Percentiles rank a stretch among this genome's conserved stretches.
Conservation (phyloP, 2,329 filamentous ascomycete species). For the Conoideocrella luteorostrata region DNA sequence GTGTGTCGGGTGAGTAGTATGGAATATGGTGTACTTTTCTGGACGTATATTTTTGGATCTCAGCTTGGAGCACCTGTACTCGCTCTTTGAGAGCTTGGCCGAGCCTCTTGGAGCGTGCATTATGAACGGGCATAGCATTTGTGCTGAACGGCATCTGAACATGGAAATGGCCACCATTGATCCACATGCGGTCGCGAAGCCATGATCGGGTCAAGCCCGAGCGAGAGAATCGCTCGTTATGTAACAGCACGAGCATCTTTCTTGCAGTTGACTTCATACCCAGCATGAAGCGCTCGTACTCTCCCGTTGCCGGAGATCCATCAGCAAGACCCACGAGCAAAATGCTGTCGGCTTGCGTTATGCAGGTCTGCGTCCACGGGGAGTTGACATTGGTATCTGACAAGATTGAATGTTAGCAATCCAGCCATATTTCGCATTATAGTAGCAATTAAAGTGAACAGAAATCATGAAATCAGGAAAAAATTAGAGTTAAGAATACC, state of each 20-base stretch:
- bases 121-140: constrained; percentile 66
- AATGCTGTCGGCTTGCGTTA: constrained; percentile 93
- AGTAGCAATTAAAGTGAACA: constrained; percentile 8
- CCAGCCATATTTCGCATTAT: background rate
- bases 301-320: constrained; percentile 81
- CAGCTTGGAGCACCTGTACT: constrained; percentile 90
- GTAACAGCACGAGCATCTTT: constrained; percentile 85
- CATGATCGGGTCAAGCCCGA: constrained; percentile 82
- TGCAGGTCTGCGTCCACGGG: constrained; percentile 97
- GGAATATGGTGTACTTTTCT: constrained; percentile 83
- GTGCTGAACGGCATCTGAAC: constrained; percentile 89
- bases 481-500: constrained; percentile 60
- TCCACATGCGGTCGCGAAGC: constrained; percentile 91
- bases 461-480: constrained; percentile 47
- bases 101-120: constrained; percentile 64
- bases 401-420: constrained; percentile 21
- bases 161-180: constrained; percentile 96
- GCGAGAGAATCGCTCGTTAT: constrained; percentile 79
- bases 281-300: constrained; percentile 92
- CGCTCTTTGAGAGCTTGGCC: constrained; percentile 84
- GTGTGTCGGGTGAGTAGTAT: constrained; percentile 83
- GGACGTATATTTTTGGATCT: constrained; percentile 97
- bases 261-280: constrained; percentile 96
- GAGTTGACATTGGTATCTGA: constrained; percentile 92
- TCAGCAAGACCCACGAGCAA: constrained; percentile 87